Conservation (phyloP, 2,329 filamentous ascomycete species). For the Fusarium abutilonis region DNA sequence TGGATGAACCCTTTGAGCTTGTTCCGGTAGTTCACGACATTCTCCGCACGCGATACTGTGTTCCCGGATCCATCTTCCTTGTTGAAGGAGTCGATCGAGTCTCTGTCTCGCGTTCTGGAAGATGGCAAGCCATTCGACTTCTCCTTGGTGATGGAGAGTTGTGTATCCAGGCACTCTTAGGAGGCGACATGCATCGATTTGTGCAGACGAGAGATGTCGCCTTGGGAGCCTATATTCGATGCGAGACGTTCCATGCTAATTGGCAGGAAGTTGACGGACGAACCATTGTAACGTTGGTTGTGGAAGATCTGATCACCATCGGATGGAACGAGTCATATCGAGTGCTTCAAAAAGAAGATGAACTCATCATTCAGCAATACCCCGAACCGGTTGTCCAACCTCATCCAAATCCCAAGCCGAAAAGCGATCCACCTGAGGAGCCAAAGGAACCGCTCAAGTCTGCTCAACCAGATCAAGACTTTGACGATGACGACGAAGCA, state of each 20-base stretch:
- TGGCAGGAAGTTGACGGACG: conserved; percentile 33
- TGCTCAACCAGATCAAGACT: not conserved
- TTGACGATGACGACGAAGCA: conserved; percentile 38
- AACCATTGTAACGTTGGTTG: conserved; percentile 56
- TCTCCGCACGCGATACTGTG: conserved; percentile 59
- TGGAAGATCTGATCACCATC: conserved; percentile 57
- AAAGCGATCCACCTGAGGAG: not conserved
- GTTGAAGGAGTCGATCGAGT: conserved; percentile 57
- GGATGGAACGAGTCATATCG: conserved; percentile 60
- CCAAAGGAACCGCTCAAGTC: not conserved
- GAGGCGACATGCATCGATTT: conserved; percentile 58
- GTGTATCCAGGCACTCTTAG: conserved; percentile 64
- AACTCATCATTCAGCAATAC: not conserved
- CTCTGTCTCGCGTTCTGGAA: conserved; percentile 48
- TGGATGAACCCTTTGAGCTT: conserved; percentile 44
- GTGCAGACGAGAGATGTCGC: conserved; percentile 57
- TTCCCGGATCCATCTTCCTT: conserved; percentile 60
- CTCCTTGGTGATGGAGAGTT: conserved; percentile 63
- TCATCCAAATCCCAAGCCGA: conserved; percentile 8
- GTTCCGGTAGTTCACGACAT: conserved; percentile 59
- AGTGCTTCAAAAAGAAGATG: conserved; percentile 29
- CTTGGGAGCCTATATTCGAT: conserved; percentile 60
- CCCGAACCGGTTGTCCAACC: not conserved
- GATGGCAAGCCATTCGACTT: conserved; percentile 59
- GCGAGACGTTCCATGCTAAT: conserved; percentile 55